Evolutionary conservation across 1,284 basidiomycete species (phyloP).

Genomic region (Tilletia indica): DNA sequence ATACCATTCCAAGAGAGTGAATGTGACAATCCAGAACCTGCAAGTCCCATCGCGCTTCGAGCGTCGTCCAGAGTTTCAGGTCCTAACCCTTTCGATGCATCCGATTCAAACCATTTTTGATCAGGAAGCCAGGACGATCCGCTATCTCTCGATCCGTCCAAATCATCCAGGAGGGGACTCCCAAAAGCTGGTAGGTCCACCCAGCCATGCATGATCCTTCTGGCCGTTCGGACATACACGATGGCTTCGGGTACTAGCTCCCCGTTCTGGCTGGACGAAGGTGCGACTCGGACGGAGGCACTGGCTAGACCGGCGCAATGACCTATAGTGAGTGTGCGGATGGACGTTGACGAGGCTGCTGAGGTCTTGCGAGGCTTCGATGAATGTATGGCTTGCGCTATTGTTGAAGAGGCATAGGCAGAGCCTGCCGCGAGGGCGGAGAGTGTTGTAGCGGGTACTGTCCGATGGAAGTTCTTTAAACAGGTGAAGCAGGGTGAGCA

Average conservation of each 20-base stretch:
- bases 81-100: no score
- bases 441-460: conserved; percentile 47
- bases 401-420: conserved; percentile 33
- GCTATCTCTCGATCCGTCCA: neutral
- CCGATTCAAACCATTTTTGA: neutral
- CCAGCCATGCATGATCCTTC: conserved; percentile 42
- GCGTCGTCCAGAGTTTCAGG: neutral
- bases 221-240: conserved; percentile 43
- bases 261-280: neutral
- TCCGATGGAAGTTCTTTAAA: conserved; percentile 43
- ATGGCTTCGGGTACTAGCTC: conserved; percentile 28
- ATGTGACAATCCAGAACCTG: neutral
- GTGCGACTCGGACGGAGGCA: conserved; percentile 32
- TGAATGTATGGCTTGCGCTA: conserved; percentile 27
- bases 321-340: conserved; percentile 42
- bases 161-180: neutral
- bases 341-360: neutral
- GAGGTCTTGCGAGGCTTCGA: neutral
- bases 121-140: neutral
- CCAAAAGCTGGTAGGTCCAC: conserved; percentile 10
- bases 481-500: no score
- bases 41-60: neutral
- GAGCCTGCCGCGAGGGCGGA: conserved; percentile 39
- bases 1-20: no score
- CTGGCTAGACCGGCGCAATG: conserved; percentile 49